These are phyloP conservation scores for Cyclotella cryptica DNA, from an alignment of 108 stramenopile species.

Conservation along the genomic window DNA sequence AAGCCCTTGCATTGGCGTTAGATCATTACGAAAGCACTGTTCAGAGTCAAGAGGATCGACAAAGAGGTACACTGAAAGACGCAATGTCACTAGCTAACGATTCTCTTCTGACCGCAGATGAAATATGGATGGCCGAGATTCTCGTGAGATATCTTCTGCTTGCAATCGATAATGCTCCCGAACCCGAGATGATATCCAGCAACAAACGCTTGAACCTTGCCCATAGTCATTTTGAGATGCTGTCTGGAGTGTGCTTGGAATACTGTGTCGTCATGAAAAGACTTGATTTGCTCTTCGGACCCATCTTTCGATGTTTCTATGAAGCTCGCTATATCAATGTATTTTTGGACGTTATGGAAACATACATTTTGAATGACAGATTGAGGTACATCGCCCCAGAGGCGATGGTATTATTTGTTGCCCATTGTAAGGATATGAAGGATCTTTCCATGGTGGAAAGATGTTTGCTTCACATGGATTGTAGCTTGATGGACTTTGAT, in stretches of 20 bases:
- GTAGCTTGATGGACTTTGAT: constrained; percentile 90
- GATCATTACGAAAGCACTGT: constrained; percentile 88
- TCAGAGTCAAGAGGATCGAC: constrained; percentile 74
- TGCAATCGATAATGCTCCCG: constrained; percentile 93
- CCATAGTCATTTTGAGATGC: constrained; percentile 92
- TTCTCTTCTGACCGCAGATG: constrained; percentile 69
- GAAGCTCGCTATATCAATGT: constrained; percentile 65
- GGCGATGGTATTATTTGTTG: constrained; percentile 85
- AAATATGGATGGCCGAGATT: constrained; percentile 87
- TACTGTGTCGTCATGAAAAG: constrained; percentile 86
- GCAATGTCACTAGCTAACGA: constrained; percentile 12
- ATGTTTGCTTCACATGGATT: constrained; percentile 91
- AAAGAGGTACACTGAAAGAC: constrained; percentile 39
- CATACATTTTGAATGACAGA: constrained; percentile 88
- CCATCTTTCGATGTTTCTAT: constrained; percentile 83
- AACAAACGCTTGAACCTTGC: constrained; percentile 67
- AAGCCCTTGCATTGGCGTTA: constrained; percentile 88
- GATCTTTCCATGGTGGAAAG: constrained; percentile 87
- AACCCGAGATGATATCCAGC: constrained; percentile 26
- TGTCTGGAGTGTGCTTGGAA: constrained; percentile 92
- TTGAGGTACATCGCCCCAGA: constrained; percentile 88
- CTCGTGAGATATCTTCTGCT: constrained; percentile 87
- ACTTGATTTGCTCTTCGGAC: constrained; percentile 89
- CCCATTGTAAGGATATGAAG: constrained; percentile 78
- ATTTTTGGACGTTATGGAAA: constrained; percentile 90